phyloP scores from a whole-genome alignment of 768 basidiomycete species.

The Amanita pallidorosea region DNA sequence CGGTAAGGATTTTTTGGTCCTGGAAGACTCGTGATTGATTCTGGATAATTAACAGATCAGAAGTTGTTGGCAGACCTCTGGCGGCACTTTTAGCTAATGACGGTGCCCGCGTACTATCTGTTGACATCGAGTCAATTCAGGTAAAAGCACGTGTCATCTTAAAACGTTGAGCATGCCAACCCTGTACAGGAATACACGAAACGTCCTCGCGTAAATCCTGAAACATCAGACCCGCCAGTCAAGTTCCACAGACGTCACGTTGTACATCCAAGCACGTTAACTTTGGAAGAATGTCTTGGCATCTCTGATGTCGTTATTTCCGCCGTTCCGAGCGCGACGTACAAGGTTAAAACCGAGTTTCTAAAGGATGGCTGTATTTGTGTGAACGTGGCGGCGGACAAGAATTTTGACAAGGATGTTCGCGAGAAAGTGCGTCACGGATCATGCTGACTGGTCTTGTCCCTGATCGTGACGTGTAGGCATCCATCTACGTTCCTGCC shows the following conservation, averaged over 20 bases:
- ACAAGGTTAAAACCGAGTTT: conserved; percentile 83
- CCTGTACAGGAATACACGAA: conserved; percentile 79
- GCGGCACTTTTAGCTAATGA: conserved; percentile 94
- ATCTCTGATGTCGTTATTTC: conserved; percentile 90
- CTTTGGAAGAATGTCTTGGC: conserved; percentile 71
- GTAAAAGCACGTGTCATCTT: conserved; percentile 16
- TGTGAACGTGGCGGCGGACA: conserved; percentile 87
- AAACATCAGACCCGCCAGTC: conserved; percentile 8
- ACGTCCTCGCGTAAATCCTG: conserved; percentile 45
- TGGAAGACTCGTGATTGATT: neutral
- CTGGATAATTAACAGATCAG: conserved; percentile 46
- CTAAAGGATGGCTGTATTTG: conserved; percentile 93
- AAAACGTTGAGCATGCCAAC: neutral
- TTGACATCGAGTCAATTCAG: conserved; percentile 92
- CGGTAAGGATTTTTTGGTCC: conserved; percentile 34
- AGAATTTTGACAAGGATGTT: conserved; percentile 93
- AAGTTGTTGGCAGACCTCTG: conserved; percentile 95
- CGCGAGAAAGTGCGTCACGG: conserved; percentile 64
- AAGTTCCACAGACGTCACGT: conserved; percentile 81
- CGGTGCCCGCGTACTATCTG: conserved; percentile 90
- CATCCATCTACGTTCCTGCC: conserved; percentile 87
- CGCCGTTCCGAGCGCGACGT: conserved; percentile 76
- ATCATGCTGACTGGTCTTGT: neutral
- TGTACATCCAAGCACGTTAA: conserved; percentile 55
- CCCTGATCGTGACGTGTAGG: conserved; percentile 33